Evolutionary conservation across 805 yeast genomes (phyloP), one percentile per base, ranked within the genome.

Genomic region (Ogataea corticis): DNA sequence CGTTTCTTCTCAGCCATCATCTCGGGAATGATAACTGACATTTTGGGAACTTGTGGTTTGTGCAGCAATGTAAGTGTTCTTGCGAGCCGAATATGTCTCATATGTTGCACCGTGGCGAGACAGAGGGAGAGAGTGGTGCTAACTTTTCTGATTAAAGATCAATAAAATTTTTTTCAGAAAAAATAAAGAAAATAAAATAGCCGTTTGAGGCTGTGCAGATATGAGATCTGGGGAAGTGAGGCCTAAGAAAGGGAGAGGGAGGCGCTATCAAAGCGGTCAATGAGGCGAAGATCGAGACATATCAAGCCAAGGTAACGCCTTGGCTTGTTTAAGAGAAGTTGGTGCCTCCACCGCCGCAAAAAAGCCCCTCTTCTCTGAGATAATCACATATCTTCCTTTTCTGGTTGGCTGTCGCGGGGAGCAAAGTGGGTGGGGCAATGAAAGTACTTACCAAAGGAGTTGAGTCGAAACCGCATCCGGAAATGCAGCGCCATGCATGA

Each of bases 31-130:
- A 40, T 37, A 7, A 30, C 14, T 10, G 40, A 37, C 40, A 37
- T 37, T 19, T 28, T 28, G 88, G 34, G 25, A 5, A 9, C 25
- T 21, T 21, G 5, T 21, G 25, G 25, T 21, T 21, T 21, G 25
- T 21, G 25, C 5, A 21, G 25, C 5, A 14, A 13, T 14, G 27
- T 11, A 27, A 18, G 17, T 7, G 40, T 16, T 37, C 28, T 37
- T 14, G 21, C 25, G 25, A 21, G 25, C 9, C 25, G 25, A 9
- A 21, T 5, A 21, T 21, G 25, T 21, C 25, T 21, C 25, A 21
- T 21, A 21, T 21, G 25, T 21, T 21, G 7, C 25, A 21, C 25
- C 25, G 9, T 6, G 25, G 25, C 28, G 28, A 25, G 28, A 25
- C 11, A 13, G 13, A 28, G 31, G 4, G 6, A 4, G 13, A 28